These are phyloP conservation scores for Magnolia changhungtana DNA, from an alignment of 164 flowering plant species.

Conservation along the genomic window DNA sequence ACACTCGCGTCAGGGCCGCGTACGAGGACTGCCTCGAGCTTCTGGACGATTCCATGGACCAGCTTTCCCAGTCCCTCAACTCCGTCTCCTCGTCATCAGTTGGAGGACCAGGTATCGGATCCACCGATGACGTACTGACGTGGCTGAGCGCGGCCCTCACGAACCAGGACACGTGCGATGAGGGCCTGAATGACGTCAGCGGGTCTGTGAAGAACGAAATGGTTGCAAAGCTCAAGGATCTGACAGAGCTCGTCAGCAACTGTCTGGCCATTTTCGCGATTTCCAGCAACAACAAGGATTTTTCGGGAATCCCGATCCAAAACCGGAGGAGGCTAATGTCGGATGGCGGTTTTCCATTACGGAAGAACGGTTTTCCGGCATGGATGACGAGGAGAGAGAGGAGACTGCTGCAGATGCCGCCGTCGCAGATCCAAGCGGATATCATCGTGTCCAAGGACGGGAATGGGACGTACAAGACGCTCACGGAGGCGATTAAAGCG, in stretches of 20 bases:
- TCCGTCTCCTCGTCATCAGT: conserved; percentile 27
- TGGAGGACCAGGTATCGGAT: conserved; percentile 13
- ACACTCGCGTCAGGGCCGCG: conserved; percentile 54
- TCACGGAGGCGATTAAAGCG: conserved; percentile 71
- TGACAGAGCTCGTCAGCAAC: conserved; percentile 61
- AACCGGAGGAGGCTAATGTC: conserved; percentile 46
- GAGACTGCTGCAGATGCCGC: conserved; percentile 41
- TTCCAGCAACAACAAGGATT: conserved; percentile 45
- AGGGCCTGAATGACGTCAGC: conserved; percentile 48
- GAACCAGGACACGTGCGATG: conserved; percentile 89
- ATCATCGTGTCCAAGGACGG: conserved; percentile 72
- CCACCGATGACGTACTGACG: conserved; percentile 64
- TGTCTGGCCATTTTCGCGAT: conserved; percentile 59
- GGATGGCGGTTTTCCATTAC: conserved; percentile 14
- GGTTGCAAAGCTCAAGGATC: conserved; percentile 30
- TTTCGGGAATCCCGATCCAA: conserved; percentile 70
- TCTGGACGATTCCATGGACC: conserved; percentile 66
- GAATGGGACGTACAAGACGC: conserved; percentile 58
- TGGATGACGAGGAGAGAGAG: conserved; percentile 65
- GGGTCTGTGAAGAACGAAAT: conserved; percentile 56
- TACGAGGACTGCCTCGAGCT: conserved; percentile 82
- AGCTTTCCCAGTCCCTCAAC: conserved; percentile 50
- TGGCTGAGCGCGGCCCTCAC: conserved; percentile 95
- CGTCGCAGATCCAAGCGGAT: conserved; percentile 55
- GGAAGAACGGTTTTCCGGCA: conserved; percentile 40